These are phyloP conservation scores for Candida ortonii DNA, from an alignment of 805 yeast species.

Conservation along the genomic window DNA sequence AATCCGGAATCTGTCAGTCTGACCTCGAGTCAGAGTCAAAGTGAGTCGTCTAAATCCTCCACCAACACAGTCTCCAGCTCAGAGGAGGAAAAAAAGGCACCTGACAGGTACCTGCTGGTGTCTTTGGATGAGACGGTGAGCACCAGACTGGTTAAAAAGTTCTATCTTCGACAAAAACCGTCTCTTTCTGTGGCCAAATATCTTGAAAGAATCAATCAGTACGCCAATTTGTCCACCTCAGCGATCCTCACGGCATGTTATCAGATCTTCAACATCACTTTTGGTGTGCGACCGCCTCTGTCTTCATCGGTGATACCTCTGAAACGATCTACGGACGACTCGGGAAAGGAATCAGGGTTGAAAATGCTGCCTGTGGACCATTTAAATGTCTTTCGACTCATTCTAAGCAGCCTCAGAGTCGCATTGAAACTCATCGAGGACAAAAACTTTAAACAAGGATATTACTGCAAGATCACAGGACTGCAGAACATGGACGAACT, in stretches of 20 bases:
- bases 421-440: slow-evolving; percentile 44
- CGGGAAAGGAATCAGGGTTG: slow-evolving; percentile 6
- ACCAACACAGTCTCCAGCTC: not conserved
- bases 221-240: slow-evolving; percentile 31
- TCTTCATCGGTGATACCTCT: slow-evolving; percentile 13
- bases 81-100: not conserved
- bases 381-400: slow-evolving; percentile 38
- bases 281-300: slow-evolving; percentile 25
- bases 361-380: slow-evolving; percentile 33
- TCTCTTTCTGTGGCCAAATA: slow-evolving; percentile 27
- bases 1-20: not conserved
- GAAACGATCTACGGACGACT: slow-evolving; percentile 7
- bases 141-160: slow-evolving; percentile 24
- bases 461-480: slow-evolving; percentile 45
- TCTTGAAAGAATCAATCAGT: slow-evolving; percentile 32
- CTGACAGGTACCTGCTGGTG: slow-evolving; percentile 1
- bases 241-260: slow-evolving; percentile 32
- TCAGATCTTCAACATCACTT: slow-evolving; percentile 30
- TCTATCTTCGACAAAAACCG: slow-evolving; percentile 33
- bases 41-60: not conserved
- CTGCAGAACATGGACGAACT: slow-evolving; percentile 39
- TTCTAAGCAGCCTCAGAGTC: slow-evolving; percentile 39
- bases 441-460: slow-evolving; percentile 40
- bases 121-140: slow-evolving; percentile 5
- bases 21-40: not conserved